Evolutionary conservation across 352 stramenopile genomes (phyloP).

Genomic region (Phytophthora aleatoria): DNA sequence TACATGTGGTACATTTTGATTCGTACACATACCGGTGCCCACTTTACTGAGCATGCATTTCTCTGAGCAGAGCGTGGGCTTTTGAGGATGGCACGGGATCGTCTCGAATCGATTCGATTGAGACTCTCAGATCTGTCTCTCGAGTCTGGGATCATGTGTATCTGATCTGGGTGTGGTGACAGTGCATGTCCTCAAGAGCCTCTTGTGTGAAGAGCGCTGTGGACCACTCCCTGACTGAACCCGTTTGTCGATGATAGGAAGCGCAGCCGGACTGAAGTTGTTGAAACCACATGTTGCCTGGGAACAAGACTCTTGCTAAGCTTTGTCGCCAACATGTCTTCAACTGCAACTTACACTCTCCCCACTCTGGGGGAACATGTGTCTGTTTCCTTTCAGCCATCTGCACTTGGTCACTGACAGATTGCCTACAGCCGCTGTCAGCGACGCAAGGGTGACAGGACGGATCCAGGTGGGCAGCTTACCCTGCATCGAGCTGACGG

Average conservation of each 20-base stretch:
- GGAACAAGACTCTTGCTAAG: background rate
- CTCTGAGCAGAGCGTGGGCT: background rate
- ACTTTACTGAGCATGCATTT: too few species aligned
- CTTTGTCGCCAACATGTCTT: background rate
- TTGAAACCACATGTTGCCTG: slow-evolving; percentile 3
- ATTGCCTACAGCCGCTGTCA: too few species aligned
- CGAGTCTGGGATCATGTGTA: background rate
- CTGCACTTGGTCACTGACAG: too few species aligned
- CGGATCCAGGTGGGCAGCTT: too few species aligned
- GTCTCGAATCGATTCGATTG: too few species aligned
- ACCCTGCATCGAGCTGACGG: too few species aligned
- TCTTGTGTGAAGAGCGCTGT: background rate
- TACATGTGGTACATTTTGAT: background rate
- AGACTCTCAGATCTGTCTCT: too few species aligned
- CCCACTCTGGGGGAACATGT: too few species aligned
- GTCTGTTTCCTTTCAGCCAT: too few species aligned
- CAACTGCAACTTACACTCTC: background rate
- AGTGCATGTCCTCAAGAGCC: background rate
- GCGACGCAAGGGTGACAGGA: too few species aligned
- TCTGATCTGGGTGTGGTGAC: slow-evolving; percentile 1
- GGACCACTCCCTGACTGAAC: too few species aligned
- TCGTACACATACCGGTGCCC: too few species aligned
- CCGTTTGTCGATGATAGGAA: slow-evolving; percentile 11
- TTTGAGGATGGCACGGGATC: background rate
- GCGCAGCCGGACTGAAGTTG: background rate